These are phyloP conservation scores for Ceratobasidium sp. DNA, from an alignment of 1,284 basidiomycete species.

Conservation along the genomic window DNA sequence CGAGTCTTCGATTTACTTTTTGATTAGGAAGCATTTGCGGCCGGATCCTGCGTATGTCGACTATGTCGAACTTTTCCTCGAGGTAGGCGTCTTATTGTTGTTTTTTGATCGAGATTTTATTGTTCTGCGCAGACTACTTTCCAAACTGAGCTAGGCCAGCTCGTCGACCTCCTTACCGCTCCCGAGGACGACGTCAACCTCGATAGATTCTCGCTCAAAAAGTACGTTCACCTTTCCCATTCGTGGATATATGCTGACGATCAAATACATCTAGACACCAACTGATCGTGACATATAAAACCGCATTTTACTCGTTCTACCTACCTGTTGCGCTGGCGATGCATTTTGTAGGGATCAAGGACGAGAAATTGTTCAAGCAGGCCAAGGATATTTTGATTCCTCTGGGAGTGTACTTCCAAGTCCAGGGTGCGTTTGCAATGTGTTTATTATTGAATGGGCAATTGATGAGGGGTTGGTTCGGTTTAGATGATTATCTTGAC, in stretches of 20 bases:
- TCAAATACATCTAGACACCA: conserved; percentile 69
- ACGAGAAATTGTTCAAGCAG: conserved; percentile 77
- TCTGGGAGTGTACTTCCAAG: conserved; percentile 98
- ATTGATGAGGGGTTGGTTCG: background rate
- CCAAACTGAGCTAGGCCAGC: conserved; percentile 96
- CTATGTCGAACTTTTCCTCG: conserved; percentile 90
- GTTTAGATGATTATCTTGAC: conserved; percentile 91
- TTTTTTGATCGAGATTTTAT: background rate
- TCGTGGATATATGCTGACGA: conserved; percentile 49
- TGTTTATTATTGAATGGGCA: background rate
- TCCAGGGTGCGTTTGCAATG: conserved; percentile 62
- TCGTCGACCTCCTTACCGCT: conserved; percentile 95
- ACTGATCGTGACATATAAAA: conserved; percentile 97
- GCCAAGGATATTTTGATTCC: conserved; percentile 89
- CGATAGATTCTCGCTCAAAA: conserved; percentile 78
- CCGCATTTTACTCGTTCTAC: conserved; percentile 98
- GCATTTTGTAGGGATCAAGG: conserved; percentile 76
- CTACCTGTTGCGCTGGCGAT: conserved; percentile 96
- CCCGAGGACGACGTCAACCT: conserved; percentile 92
- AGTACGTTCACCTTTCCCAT: conserved; percentile 56
- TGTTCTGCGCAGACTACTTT: conserved; percentile 77
- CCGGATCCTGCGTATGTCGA: conserved; percentile 85
- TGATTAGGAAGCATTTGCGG: conserved; percentile 91
- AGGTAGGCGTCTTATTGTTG: conserved; percentile 59
- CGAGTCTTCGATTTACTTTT: conserved; percentile 91